Evolutionary conservation across 2,329 filamentous ascomycete genomes (phyloP).

Genomic region (Aureobasidium sp.): DNA sequence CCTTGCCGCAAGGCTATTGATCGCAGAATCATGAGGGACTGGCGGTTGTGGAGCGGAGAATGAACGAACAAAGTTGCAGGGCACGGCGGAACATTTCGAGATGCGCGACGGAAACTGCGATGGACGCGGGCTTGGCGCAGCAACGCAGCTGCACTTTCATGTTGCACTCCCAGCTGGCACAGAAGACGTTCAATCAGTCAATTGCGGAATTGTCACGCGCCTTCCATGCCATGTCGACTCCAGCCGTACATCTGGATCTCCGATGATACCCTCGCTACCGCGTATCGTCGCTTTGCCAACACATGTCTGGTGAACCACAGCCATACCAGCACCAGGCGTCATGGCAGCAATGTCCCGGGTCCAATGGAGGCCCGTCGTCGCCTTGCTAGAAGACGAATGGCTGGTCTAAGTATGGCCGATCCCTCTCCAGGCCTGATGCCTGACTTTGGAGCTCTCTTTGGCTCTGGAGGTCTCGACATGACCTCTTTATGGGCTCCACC

Average conservation of each 20-base stretch:
- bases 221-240: constrained; percentile 22
- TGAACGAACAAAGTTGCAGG: neutral
- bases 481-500: constrained; percentile 10
- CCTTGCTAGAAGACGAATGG: constrained; percentile 50
- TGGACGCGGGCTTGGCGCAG: constrained; percentile 4
- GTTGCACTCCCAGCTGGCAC: neutral
- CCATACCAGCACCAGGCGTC: constrained; percentile 33
- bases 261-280: constrained; percentile 47
- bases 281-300: constrained; percentile 46
- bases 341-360: constrained; percentile 55
- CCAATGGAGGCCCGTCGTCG: constrained; percentile 55
- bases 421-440: constrained; percentile 6
- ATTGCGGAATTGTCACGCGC: constrained; percentile 2
- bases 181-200: neutral
- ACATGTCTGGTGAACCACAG: constrained; percentile 34
- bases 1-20: constrained; percentile 35
- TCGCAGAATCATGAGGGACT: constrained; percentile 36
- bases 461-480: constrained; percentile 17
- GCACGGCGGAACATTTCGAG: constrained; percentile 8
- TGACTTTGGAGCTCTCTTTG: constrained; percentile 27
- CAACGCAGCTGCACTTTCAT: neutral
- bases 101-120: neutral
- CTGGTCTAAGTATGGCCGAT: constrained; percentile 35
- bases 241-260: constrained; percentile 47
- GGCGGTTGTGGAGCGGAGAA: neutral